These are phyloP conservation scores for Acanthamoeba quina DNA, from an alignment of 208 protist genomes.

Conservation along the genomic window DNA sequence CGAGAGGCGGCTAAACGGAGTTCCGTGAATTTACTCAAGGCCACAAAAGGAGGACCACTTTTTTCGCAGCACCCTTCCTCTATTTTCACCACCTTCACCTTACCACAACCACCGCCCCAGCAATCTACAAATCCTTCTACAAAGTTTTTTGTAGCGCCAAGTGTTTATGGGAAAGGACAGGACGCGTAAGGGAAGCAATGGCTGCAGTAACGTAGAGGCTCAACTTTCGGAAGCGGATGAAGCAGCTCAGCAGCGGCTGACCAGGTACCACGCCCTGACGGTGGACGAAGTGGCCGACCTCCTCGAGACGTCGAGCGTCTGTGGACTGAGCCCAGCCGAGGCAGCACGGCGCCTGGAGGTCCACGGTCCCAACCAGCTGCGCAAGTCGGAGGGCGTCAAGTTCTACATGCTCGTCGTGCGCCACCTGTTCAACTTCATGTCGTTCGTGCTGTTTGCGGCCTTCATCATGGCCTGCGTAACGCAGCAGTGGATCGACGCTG, in stretches of 20 bases:
- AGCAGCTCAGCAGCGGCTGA: neutral
- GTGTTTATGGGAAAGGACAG: neutral
- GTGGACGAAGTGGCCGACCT: conserved; percentile 12
- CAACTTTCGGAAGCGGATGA: neutral
- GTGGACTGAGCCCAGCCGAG: neutral
- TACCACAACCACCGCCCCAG: neutral
- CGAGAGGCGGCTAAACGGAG: too few relatives aligned
- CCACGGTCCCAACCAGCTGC: conserved; percentile 60
- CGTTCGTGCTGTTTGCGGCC: conserved; percentile 61
- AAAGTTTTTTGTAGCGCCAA: neutral
- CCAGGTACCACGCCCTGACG: neutral
- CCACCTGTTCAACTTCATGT: conserved; percentile 72
- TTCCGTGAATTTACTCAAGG: neutral
- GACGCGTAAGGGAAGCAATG: neutral
- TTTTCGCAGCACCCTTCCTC: neutral
- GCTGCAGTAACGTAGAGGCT: neutral
- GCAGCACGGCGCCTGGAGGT: neutral
- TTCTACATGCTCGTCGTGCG: conserved; percentile 1
- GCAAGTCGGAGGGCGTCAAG: conserved; percentile 7
- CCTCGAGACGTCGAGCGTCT: neutral
- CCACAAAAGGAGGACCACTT: neutral
- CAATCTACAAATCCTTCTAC: neutral
- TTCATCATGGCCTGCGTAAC: conserved; percentile 43
- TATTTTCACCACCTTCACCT: neutral
- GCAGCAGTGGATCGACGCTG: conserved; percentile 62